Evolutionary conservation across 2,329 filamentous ascomycete species (phyloP).

Genomic region (Penicillium sp.): DNA sequence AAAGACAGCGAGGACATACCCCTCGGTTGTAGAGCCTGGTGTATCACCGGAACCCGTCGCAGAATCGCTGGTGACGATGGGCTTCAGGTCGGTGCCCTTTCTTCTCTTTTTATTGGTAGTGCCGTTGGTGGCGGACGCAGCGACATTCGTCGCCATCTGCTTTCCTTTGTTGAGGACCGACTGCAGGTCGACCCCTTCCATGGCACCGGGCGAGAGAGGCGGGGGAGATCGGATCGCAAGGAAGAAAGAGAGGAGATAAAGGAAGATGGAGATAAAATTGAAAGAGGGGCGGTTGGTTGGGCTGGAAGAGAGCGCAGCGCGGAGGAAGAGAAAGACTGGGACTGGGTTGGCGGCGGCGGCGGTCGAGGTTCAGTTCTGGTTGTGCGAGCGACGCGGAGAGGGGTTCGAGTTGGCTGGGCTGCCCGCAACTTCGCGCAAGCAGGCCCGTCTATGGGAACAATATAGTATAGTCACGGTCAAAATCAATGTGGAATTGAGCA

Average conservation of each 20-base stretch:
- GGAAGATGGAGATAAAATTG: conserved; percentile 2
- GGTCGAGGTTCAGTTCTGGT: conserved; percentile 12
- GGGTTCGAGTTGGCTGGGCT: conserved; percentile 10
- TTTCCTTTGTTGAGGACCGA: conserved; percentile 70
- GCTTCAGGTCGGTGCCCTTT: conserved; percentile 68
- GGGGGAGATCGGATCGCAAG: conserved; percentile 17
- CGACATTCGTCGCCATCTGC: conserved; percentile 59
- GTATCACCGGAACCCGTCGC: conserved; percentile 48
- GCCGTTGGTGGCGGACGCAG: conserved; percentile 55
- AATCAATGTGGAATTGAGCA: neutral
- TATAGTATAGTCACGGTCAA: neutral
- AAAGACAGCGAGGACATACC: conserved; percentile 33
- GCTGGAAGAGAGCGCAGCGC: conserved; percentile 9
- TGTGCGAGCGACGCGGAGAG: conserved; percentile 24
- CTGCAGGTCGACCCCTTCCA: conserved; percentile 69
- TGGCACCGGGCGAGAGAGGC: conserved; percentile 41
- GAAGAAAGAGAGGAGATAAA: conserved; percentile 4
- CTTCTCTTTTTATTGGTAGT: conserved; percentile 68
- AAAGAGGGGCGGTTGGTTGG: conserved; percentile 13
- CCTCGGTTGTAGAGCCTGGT: conserved; percentile 51
- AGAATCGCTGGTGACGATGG: conserved; percentile 68
- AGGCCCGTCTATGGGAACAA: conserved; percentile 2
- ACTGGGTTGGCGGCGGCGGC: conserved; percentile 13
- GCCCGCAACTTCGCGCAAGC: conserved; percentile 11
- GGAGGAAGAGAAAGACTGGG: conserved; percentile 5